Evolutionary conservation across 176 grass and related monocot genomes (phyloP).

Genomic region (barley (Hordeum vulgare)): MorexV3_pseudomolecules_assembly NC_058523.1:333540679-333541178

Average conservation of each 20-base stretch:
- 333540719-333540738: conserved; percentile 14
- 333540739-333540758: conserved; percentile 5
- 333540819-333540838: conserved; percentile 91
- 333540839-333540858: conserved; percentile 73
- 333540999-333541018: neutral
- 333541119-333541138: neutral
- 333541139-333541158: neutral
- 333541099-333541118: neutral
- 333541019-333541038: neutral
- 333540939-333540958: neutral
- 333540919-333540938: neutral
- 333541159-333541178: neutral
- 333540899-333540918: neutral
- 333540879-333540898: neutral
- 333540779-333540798: conserved; percentile 96
- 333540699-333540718: neutral
- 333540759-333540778: conserved; percentile 52
- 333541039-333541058: neutral
- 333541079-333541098: neutral
- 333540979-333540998: neutral
- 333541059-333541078: neutral
- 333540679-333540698: neutral
- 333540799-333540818: conserved; percentile 92
- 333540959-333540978: neutral
- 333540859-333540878: neutral